Evolutionary conservation across 1,284 basidiomycete species (phyloP).

Genomic region (Trametes hirsuta): DNA sequence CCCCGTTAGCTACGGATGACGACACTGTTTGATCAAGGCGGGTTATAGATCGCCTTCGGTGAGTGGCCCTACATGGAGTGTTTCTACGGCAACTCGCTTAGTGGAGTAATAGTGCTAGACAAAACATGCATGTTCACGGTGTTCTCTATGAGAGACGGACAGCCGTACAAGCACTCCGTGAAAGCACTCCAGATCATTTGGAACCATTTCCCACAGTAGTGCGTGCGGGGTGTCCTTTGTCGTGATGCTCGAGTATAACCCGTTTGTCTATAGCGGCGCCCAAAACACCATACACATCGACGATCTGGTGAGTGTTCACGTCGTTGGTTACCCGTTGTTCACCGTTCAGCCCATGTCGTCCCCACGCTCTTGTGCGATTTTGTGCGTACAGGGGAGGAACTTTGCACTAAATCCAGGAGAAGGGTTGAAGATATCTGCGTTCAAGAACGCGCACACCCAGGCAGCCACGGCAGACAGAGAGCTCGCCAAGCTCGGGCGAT

Average conservation of each 20-base stretch:
- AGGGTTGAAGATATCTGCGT: constrained; percentile 84
- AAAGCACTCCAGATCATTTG: constrained; percentile 88
- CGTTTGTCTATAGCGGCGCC: constrained; percentile 50
- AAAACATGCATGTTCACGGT: constrained; percentile 90
- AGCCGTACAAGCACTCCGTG: constrained; percentile 80
- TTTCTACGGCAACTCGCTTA: background rate
- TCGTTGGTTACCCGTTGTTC: background rate
- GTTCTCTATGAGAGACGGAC: constrained; percentile 73
- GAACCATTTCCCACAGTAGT: constrained; percentile 85
- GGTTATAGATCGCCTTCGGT: constrained; percentile 61
- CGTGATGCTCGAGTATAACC: background rate
- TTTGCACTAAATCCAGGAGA: constrained; percentile 87
- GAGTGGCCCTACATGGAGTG: constrained; percentile 3
- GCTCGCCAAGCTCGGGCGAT: constrained; percentile 63
- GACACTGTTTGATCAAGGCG: background rate
- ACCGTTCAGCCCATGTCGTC: background rate
- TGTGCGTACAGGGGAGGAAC: constrained; percentile 62
- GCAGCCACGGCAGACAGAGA: constrained; percentile 68
- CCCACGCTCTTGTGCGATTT: background rate
- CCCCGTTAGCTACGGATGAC: background rate
- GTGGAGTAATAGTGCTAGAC: constrained; percentile 65
- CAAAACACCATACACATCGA: constrained; percentile 89
- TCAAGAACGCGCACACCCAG: constrained; percentile 73
- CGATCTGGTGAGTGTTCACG: constrained; percentile 60
- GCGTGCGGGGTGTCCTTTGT: constrained; percentile 29